These are phyloP conservation scores for Sporothrix sp. DNA, from an alignment of 2,329 filamentous ascomycete species.

Conservation along the genomic window DNA sequence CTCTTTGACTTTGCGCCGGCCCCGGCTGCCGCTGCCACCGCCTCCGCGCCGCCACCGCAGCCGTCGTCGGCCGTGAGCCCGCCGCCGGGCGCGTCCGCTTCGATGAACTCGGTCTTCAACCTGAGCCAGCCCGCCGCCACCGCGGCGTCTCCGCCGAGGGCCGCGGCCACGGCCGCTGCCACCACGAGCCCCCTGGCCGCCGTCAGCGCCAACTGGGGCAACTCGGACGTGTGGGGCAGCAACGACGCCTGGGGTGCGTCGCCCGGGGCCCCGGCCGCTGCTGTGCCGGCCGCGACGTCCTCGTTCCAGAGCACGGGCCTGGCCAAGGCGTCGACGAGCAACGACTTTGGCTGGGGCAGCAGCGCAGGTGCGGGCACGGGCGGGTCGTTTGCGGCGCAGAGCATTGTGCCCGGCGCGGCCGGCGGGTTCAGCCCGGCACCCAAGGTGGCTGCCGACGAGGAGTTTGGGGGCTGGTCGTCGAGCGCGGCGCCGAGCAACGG, in stretches of 20 bases:
- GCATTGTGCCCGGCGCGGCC: conserved; percentile 51
- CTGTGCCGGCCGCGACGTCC: conserved; percentile 21
- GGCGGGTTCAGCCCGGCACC: conserved; percentile 57
- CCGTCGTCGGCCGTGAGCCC: conserved; percentile 25
- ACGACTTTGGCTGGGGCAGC: conserved; percentile 54
- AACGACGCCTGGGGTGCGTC: conserved; percentile 66
- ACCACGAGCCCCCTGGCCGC: conserved; percentile 27
- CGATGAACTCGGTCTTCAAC: conserved; percentile 67
- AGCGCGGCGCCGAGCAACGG: conserved; percentile 37
- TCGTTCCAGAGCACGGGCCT: background rate
- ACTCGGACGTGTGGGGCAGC: conserved; percentile 67
- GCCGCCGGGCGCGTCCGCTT: conserved; percentile 25
- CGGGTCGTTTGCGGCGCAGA: conserved; percentile 45
- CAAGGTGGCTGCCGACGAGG: conserved; percentile 77
- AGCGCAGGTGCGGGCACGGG: conserved; percentile 20
- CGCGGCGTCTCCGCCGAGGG: conserved; percentile 27
- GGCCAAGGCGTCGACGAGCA: conserved; percentile 24
- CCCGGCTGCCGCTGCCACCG: conserved; percentile 34
- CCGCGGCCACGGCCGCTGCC: conserved; percentile 33
- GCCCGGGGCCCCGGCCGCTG: conserved; percentile 24
- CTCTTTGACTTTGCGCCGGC: conserved; percentile 63
- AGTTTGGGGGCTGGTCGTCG: conserved; percentile 93
- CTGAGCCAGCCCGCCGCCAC: conserved; percentile 45
- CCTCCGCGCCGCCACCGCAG: conserved; percentile 29
- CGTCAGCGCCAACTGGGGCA: conserved; percentile 30